A percentile compares a stretch with the other conserved stretches of the same genome.
These are phyloP conservation scores for Didymella glomerata DNA, from an alignment of 2,329 filamentous ascomycete species.

Conservation along the genomic window DNA sequence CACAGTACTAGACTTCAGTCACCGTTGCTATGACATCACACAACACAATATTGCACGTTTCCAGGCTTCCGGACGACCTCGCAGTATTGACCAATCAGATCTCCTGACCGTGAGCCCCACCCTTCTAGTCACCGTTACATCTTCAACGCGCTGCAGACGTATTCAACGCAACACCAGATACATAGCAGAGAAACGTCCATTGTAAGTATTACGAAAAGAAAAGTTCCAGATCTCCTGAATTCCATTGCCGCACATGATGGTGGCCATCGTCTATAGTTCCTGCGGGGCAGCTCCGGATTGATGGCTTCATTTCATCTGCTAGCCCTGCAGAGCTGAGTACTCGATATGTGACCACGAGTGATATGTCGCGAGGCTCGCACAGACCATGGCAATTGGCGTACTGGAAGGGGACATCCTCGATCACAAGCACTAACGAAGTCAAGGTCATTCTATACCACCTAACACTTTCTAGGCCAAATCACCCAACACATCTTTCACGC, in stretches of 20 bases:
- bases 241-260: neutral
- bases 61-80: neutral
- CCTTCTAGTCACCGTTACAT: conserved; percentile 23
- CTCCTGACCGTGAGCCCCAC: conserved; percentile 4
- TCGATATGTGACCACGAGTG: neutral
- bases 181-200: too few species aligned
- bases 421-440: conserved; percentile 1
- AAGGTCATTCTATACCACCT: neutral
- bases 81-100: conserved; percentile 13
- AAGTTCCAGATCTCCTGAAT: neutral
- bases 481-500: neutral
- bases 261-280: neutral
- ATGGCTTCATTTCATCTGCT: neutral
- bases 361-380: neutral
- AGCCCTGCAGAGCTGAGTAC: neutral
- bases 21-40: conserved; percentile 15
- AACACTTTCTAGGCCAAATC: neutral
- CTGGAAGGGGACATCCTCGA: neutral
- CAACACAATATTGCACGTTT: neutral
- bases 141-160: neutral
- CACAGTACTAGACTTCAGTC: neutral
- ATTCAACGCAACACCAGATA: neutral
- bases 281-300: neutral
- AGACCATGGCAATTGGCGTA: neutral
- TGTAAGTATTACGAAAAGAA: neutral